A percentile compares a stretch with the other conserved stretches of the same genome.
phyloP scores from a whole-genome alignment of 2,329 filamentous ascomycete genomes.

The Claviceps maximensis region DNA sequence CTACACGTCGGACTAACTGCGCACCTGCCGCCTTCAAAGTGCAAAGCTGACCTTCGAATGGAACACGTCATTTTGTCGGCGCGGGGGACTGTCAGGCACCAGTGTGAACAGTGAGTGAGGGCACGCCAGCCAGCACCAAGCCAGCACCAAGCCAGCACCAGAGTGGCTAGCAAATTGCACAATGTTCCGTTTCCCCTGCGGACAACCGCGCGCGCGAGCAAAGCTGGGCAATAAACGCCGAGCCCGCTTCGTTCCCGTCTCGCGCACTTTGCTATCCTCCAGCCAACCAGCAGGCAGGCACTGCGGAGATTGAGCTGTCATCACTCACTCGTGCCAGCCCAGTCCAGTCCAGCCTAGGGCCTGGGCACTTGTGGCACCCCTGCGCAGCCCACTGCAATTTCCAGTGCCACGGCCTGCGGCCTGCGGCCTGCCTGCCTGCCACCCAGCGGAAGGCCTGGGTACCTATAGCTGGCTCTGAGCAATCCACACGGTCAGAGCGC shows the following conservation, averaged over 20 bases:
- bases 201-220: background rate
- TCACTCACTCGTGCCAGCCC: too few species aligned
- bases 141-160: too few species aligned
- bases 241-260: background rate
- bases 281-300: background rate
- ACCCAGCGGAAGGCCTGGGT: too few species aligned
- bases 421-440: background rate
- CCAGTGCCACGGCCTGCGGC: constrained; percentile 4
- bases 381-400: constrained; percentile 6
- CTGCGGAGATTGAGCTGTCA: background rate
- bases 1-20: too few species aligned
- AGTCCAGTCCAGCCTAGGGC: background rate
- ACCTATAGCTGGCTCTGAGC: background rate
- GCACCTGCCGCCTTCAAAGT: background rate
- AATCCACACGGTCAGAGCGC: background rate
- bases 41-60: background rate
- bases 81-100: background rate
- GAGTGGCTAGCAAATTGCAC: too few species aligned
- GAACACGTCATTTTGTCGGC: background rate
- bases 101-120: too few species aligned
- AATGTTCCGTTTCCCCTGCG: background rate
- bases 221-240: too few species aligned
- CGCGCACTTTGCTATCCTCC: too few species aligned
- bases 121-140: too few species aligned
- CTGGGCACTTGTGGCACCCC: background rate